A percentile compares a stretch with the other conserved stretches of the same genome.
phyloP scores from a whole-genome alignment of 768 basidiomycete species.

The Melanogaster broomeanus region DNA sequence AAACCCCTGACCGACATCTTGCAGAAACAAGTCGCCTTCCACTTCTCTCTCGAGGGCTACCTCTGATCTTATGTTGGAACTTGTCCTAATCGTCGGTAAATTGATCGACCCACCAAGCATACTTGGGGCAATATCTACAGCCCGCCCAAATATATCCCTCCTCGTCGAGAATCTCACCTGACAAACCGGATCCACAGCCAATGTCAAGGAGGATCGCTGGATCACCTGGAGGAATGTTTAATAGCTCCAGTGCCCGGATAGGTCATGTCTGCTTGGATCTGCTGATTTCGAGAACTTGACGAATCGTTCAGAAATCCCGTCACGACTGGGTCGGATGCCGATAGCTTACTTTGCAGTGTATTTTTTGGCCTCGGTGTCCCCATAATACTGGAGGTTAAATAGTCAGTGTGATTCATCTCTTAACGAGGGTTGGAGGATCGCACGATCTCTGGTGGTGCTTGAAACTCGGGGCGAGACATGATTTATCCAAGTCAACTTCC shows the following conservation, averaged over 20 bases:
- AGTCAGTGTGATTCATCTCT: background rate
- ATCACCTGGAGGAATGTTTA: conserved; percentile 77
- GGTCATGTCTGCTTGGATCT: conserved; percentile 97
- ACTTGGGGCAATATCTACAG: conserved; percentile 90
- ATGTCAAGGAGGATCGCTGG: conserved; percentile 91
- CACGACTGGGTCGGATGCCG: background rate
- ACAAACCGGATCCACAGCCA: conserved; percentile 95
- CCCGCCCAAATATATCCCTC: conserved; percentile 93
- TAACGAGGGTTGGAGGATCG: conserved; percentile 22
- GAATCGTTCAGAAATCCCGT: conserved; percentile 9
- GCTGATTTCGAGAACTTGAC: conserved; percentile 87
- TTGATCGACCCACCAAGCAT: conserved; percentile 77
- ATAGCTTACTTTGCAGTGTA: conserved; percentile 86
- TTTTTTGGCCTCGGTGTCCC: conserved; percentile 92
- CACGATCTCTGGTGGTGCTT: conserved; percentile 92
- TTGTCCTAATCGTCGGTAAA: background rate
- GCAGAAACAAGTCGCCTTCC: conserved; percentile 93
- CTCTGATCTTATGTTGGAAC: conserved; percentile 50
- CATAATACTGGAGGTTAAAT: conserved; percentile 78
- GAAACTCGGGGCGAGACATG: conserved; percentile 88
- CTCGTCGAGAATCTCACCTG: conserved; percentile 95
- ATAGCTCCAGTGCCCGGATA: conserved; percentile 90
- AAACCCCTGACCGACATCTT: conserved; percentile 98
- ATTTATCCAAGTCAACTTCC: background rate
- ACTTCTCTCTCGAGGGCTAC: conserved; percentile 95